Evolutionary conservation across 805 yeast genomes (phyloP).

Genomic region (Yarrowia sp.): DNA sequence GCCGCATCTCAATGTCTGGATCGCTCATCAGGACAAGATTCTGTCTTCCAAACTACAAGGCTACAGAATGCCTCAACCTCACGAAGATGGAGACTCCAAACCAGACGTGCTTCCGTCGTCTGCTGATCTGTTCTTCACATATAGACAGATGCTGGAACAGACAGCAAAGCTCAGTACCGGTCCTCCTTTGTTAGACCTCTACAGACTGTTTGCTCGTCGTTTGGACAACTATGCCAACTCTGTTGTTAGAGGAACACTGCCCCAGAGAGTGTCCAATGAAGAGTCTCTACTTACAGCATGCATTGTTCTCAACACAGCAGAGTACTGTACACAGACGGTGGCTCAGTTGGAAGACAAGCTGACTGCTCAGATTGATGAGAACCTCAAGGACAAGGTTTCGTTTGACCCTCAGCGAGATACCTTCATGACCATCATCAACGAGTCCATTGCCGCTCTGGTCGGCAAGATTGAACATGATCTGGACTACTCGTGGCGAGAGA

Average conservation of each 20-base stretch:
- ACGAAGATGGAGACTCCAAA: constrained; percentile 48
- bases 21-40: constrained; percentile 71
- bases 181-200: constrained; percentile 46
- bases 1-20: constrained; percentile 83
- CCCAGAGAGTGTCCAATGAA: constrained; percentile 29
- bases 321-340: constrained; percentile 77
- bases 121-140: constrained; percentile 78
- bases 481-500: constrained; percentile 77
- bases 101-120: constrained; percentile 71
- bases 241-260: constrained; percentile 44
- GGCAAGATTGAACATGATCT: constrained; percentile 59
- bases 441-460: constrained; percentile 55
- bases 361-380: constrained; percentile 44
- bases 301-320: constrained; percentile 80
- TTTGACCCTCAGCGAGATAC: constrained; percentile 58
- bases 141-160: constrained; percentile 70
- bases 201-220: constrained; percentile 63
- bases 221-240: constrained; percentile 56
- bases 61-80: constrained; percentile 45
- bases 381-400: constrained; percentile 44
- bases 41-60: constrained; percentile 62
- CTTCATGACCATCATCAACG: constrained; percentile 57
- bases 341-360: constrained; percentile 70
- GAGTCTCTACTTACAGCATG: constrained; percentile 69
- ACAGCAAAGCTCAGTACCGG: constrained; percentile 57